Conservation (phyloP, 208 protist genomes). For the Entamoeba histolytica region DNA sequence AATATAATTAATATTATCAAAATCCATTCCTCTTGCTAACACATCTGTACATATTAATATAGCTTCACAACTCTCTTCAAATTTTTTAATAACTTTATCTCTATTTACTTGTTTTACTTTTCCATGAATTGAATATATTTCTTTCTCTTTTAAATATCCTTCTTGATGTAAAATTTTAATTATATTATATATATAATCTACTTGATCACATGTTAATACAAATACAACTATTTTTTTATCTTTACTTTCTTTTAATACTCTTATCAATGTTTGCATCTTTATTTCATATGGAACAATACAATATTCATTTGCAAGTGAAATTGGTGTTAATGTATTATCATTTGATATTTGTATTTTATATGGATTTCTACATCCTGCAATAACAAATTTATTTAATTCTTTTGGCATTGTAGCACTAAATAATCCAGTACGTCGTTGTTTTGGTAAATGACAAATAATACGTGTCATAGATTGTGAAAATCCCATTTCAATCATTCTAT, state of each 20-base stretch:
- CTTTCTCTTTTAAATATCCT: slow-evolving; percentile 10
- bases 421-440: slow-evolving; percentile 10
- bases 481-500: slow-evolving; percentile 47
- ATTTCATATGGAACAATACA: slow-evolving; percentile 75
- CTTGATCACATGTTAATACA: slow-evolving; percentile 85
- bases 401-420: slow-evolving; percentile 18
- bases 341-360: slow-evolving; percentile 82
- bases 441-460: slow-evolving; percentile 7
- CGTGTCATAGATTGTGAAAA: neutral
- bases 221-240: slow-evolving; percentile 94
- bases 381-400: neutral
- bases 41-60: slow-evolving; percentile 93
- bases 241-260: slow-evolving; percentile 80
- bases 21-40: slow-evolving; percentile 53
- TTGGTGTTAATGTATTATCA: slow-evolving; percentile 84
- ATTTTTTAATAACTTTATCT: slow-evolving; percentile 81
- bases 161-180: neutral
- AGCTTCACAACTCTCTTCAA: slow-evolving; percentile 69
- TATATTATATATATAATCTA: slow-evolving; percentile 63
- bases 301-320: slow-evolving; percentile 97
- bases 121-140: slow-evolving; percentile 74
- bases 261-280: slow-evolving; percentile 90
- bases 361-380: slow-evolving; percentile 71
- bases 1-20: slow-evolving; percentile 28
- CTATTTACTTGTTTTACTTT: slow-evolving; percentile 86